Evolutionary conservation across 768 basidiomycete species (phyloP), one percentile per base, ranked within the genome.

Genomic region (Hypsizygus marmoreus): DNA sequence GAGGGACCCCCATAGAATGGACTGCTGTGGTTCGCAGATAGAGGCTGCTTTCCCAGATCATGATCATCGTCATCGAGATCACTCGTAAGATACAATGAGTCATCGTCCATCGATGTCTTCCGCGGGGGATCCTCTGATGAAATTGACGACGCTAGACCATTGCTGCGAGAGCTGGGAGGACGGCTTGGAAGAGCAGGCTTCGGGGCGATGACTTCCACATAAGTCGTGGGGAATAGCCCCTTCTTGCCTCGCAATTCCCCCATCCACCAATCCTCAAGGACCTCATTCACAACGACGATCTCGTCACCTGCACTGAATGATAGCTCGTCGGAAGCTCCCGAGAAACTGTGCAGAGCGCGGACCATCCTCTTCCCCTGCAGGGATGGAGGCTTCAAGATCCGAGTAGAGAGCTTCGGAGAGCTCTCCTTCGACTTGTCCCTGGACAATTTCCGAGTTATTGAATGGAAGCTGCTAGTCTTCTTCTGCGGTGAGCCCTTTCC

Each of bases 241-340:
- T 76, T 81, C 50, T 73, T 73, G 2, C 88, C 90, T 44, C 77
- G 68, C 25, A 81, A 61, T 60, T 88, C 82, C 6, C 92, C 93
- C 71, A 92, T 79, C 88, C 91, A 95, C 93, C 93, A 95, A 49
- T 82, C 91, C 50, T 90, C 88, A 25, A 91, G 71, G 1, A 93
- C 88, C 61, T 95, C 91, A 25, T 82, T 83, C 22, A 90, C 55
- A 22, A 94, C 83, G 11, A 75, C 64, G 45, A 97, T 86, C 54
- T 90, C 81, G 30, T 86, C 84, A 0, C 91, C 93, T 4, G 74
- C 69, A 46, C 70, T 76, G 69, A 95, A 86, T 32, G 76, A 76
- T 28, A 97, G 71, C 63, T 95, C 93, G 54, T 94, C 92, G 2
- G 79, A 68, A 2, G 83, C 83, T 2, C 82, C 88, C 0, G 70